A percentile compares a stretch with the other conserved stretches of the same genome.
Evolutionary conservation across 345 rosid genomes (phyloP).

Genomic region (Acer saccharum): DNA sequence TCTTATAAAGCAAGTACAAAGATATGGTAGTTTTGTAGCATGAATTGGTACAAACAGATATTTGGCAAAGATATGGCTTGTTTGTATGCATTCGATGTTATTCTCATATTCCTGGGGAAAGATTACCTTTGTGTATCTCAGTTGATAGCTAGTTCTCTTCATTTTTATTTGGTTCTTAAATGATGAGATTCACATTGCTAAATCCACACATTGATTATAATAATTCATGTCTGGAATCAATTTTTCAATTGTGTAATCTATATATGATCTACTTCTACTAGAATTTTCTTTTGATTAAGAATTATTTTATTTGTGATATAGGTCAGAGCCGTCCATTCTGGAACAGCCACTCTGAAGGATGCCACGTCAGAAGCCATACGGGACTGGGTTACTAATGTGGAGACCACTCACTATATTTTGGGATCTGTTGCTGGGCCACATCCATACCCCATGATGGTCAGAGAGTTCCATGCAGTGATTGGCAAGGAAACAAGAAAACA

Average conservation of each 20-base stretch:
- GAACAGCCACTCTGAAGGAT: conserved; percentile 75
- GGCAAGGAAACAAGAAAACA: conserved; percentile 90
- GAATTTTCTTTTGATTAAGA: neutral
- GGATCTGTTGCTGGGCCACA: conserved; percentile 99
- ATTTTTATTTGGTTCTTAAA: neutral
- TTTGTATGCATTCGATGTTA: neutral
- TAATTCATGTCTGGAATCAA: neutral
- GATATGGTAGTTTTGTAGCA: neutral
- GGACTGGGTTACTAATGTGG: conserved; percentile 96
- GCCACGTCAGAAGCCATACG: conserved; percentile 78
- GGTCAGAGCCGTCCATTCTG: conserved; percentile 77
- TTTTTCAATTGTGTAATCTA: neutral
- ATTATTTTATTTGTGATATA: conserved; percentile 18
- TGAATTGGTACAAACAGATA: neutral
- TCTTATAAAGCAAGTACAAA: neutral
- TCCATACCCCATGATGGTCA: conserved; percentile 92
- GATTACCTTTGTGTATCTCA: neutral
- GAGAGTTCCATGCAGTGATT: conserved; percentile 92
- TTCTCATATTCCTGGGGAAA: neutral
- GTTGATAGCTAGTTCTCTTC: neutral
- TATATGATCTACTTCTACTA: neutral
- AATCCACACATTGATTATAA: neutral
- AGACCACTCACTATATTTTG: conserved; percentile 90
- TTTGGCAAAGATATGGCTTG: neutral
- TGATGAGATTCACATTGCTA: neutral